Percentiles rank a stretch among this genome's conserved stretches.
Evolutionary conservation across 257 asterid species (phyloP).

Genomic region (Leptodermis oblonga): DNA sequence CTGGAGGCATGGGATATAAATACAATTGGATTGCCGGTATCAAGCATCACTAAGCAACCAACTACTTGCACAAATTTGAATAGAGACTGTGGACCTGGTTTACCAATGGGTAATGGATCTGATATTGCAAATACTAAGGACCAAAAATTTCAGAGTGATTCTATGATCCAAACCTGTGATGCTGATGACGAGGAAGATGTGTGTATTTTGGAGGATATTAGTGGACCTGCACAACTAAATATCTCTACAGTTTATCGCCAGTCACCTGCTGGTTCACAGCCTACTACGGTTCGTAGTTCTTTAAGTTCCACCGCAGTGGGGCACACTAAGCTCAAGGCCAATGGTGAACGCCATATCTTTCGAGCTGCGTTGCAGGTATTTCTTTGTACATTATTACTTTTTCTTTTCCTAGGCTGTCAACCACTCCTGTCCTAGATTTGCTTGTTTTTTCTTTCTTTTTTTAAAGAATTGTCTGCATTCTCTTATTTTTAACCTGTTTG

Average conservation of each 20-base stretch:
- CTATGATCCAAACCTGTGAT: constrained; percentile 22
- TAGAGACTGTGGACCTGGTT: constrained; percentile 19
- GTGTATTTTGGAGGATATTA: constrained; percentile 66
- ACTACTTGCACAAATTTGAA: constrained; percentile 21
- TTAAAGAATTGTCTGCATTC: not conserved
- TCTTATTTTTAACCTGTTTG: not conserved
- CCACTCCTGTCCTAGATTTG: not conserved
- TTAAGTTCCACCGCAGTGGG: constrained; percentile 31
- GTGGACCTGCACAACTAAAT: constrained; percentile 48
- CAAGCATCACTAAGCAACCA: constrained; percentile 29
- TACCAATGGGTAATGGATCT: constrained; percentile 22
- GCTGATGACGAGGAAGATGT: constrained; percentile 60
- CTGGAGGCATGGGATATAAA: constrained; percentile 26
- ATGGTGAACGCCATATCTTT: constrained; percentile 57
- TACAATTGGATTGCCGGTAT: constrained; percentile 21
- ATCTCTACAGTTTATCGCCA: constrained; percentile 33
- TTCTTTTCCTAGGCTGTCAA: not conserved
- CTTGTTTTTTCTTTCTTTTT: not conserved
- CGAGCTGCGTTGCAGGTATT: constrained; percentile 80
- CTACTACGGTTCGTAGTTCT: constrained; percentile 34
- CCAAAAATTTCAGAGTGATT: constrained; percentile 38
- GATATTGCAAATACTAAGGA: constrained; percentile 24
- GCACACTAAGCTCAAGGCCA: constrained; percentile 47
- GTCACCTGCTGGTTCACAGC: constrained; percentile 28
- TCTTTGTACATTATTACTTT: not conserved